Base-by-base conservation (phyloP, 805 yeast genomes). In the Ogataea nitratoaversa region DNA sequence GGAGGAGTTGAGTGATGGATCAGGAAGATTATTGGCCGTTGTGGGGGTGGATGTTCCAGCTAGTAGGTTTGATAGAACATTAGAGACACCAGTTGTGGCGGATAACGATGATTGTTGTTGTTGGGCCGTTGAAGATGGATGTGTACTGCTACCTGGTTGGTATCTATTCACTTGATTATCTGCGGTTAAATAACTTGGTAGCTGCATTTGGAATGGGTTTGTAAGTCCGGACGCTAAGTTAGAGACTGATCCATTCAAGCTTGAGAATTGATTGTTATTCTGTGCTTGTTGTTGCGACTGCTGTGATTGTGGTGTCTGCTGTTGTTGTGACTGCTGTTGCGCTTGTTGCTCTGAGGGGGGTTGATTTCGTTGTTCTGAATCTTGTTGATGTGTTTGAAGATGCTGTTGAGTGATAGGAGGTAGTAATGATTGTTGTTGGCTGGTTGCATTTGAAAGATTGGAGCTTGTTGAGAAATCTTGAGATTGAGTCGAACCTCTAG, bases 81-180 rank as follows among this genome's bases (percentile, higher is more conserved):
- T n/a, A n/a, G n/a, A n/a, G n/a, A n/a, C n/a, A n/a, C n/a, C n/a
- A n/a, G n/a, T n/a, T n/a, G n/a, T n/a, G n/a, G n/a, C n/a, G n/a
- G n/a, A n/a, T n/a, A n/a, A 22, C 25, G 25, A 22, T 22, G 25
- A 8, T 11, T 11, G 25, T 11, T 22, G 25, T 22, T 22, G 25
- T 23, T 23, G 25, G 9, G 25, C 9, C 9, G 25, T 29, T 19
- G 41, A n/a, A 20, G 14, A 4, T 12, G 32, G 19, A 14, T 36
- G 19, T 16, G 24, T 22, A 19, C 5, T 31, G 23, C 34, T 22
- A 13, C 19, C 19, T 17, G 23, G 6, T 12, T 29, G 34, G 30
- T 41, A 43, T 19, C 40, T 30, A 22, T 37, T 43, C 2, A 43
- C 40, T 29, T 40, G 44, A 16, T 30, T 34, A 6, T 43, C 47